phyloP scores from a whole-genome alignment of 2,329 filamentous ascomycete species.

The Trichoderma cornu-damae region DNA sequence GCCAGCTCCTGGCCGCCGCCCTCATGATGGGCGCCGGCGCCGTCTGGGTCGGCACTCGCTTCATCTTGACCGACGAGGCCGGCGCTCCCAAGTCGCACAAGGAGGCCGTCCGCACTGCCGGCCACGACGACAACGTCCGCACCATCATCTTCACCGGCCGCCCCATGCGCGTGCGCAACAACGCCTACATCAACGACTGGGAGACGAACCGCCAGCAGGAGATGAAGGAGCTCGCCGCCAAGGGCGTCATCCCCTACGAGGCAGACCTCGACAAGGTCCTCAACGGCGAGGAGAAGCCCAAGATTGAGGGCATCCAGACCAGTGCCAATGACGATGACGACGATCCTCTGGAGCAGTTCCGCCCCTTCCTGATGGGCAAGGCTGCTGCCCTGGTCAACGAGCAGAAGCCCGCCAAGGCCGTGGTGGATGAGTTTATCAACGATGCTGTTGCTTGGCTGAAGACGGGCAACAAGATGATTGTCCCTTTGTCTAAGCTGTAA shows the following conservation, averaged over 20 bases:
- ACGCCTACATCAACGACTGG: constrained; percentile 93
- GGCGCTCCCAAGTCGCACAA: constrained; percentile 91
- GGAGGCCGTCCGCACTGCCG: constrained; percentile 85
- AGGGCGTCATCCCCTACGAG: constrained; percentile 91
- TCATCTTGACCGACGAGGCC: constrained; percentile 90
- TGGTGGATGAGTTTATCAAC: constrained; percentile 88
- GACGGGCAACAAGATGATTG: constrained; percentile 61
- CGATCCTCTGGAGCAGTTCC: constrained; percentile 84
- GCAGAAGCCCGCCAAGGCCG: constrained; percentile 82
- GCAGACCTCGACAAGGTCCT: constrained; percentile 81
- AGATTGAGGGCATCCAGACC: constrained; percentile 55
- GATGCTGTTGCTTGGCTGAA: constrained; percentile 71
- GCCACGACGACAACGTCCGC: constrained; percentile 92
- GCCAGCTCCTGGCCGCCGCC: constrained; percentile 80
- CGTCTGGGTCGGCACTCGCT: constrained; percentile 96
- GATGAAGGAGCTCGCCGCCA: constrained; percentile 84
- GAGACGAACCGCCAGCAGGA: constrained; percentile 84
- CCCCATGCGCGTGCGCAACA: constrained; percentile 87
- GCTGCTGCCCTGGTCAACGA: constrained; percentile 90
- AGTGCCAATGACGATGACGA: constrained; percentile 66
- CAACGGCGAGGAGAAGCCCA: constrained; percentile 56
- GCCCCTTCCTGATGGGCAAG: constrained; percentile 95
- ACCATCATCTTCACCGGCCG: constrained; percentile 99
- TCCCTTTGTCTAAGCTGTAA: constrained; percentile 57
- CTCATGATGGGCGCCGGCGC: constrained; percentile 88